A percentile compares a stretch with the other conserved stretches of the same genome.
Conservation (phyloP, 441 rosid genomes). For the Capsella rubella region DNA sequence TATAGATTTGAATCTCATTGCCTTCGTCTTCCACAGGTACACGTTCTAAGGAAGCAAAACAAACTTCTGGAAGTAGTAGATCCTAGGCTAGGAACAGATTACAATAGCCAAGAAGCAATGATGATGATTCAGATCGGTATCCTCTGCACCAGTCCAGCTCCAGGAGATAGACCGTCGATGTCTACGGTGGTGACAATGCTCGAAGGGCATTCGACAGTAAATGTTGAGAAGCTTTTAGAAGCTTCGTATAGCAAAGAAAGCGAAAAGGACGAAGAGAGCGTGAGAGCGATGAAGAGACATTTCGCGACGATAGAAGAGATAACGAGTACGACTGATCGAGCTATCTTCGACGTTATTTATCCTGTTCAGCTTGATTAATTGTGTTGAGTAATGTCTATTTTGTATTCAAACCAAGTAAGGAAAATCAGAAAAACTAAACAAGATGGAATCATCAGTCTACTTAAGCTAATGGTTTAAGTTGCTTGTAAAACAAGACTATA, state of each 20-base stretch:
- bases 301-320: constrained; percentile 36
- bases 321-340: constrained; percentile 18
- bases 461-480: background rate
- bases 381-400: background rate
- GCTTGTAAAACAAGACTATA: background rate
- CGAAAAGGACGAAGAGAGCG: constrained; percentile 45
- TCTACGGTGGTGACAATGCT: constrained; percentile 74
- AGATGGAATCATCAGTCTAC: background rate
- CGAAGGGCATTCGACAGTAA: constrained; percentile 55
- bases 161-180: constrained; percentile 66
- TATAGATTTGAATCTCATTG: background rate
- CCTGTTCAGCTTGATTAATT: constrained; percentile 40
- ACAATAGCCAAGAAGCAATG: constrained; percentile 57
- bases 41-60: constrained; percentile 55
- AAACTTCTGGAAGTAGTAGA: constrained; percentile 59
- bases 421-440: background rate
- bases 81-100: constrained; percentile 53
- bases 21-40: constrained; percentile 50
- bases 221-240: constrained; percentile 45
- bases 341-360: constrained; percentile 32
- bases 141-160: constrained; percentile 54
- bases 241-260: constrained; percentile 34
- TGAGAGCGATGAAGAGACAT: constrained; percentile 51
- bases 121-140: constrained; percentile 64
- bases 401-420: background rate